Evolutionary conservation across 169 alveolate genomes (phyloP), one percentile per base, ranked within the genome.

Genomic region (Eimeria praecox): DNA sequence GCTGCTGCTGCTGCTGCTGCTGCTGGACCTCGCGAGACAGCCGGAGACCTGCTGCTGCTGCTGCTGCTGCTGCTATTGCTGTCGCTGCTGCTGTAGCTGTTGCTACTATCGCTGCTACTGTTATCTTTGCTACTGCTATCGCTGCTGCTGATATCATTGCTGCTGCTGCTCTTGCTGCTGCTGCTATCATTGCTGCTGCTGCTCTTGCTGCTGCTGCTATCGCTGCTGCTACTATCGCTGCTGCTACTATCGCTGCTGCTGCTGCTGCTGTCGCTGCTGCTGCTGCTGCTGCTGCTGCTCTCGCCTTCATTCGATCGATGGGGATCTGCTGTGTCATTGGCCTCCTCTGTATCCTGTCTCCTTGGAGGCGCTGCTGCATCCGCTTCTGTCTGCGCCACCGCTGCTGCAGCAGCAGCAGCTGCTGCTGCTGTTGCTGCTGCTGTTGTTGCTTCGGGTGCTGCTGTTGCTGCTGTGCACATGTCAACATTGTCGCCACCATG

Each of bases 241-340:
- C 90, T 49, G 49, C 49, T 24, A 66, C 90, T 80, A 40, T 56
- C 56, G 40, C 66, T 44, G 90, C 71, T 42, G 90, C 18, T 8
- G 24, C 69, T 4, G 14, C 38, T 4, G 35, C 94, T 59, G 69
- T 49, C 46, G n/a, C n/a, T n/a, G n/a, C n/a, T n/a, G n/a, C n/a
- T n/a, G n/a, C n/a, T n/a, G n/a, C n/a, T n/a, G n/a, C n/a, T n/a
- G n/a, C n/a, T n/a, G n/a, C n/a, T n/a, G n/a, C n/a, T n/a, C n/a
- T n/a, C n/a, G n/a, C n/a, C n/a, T n/a, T n/a, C n/a, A n/a, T n/a
- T n/a, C n/a, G n/a, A n/a, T n/a, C n/a, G n/a, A n/a, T n/a, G n/a
- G n/a, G n/a, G n/a, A n/a, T n/a, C n/a, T n/a, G n/a, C n/a, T n/a
- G n/a, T n/a, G n/a, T n/a, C n/a, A n/a, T n/a, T n/a, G n/a, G n/a